Conservation (phyloP, 1,284 basidiomycete genomes). For the Heterobasidion occidentale region DNA sequence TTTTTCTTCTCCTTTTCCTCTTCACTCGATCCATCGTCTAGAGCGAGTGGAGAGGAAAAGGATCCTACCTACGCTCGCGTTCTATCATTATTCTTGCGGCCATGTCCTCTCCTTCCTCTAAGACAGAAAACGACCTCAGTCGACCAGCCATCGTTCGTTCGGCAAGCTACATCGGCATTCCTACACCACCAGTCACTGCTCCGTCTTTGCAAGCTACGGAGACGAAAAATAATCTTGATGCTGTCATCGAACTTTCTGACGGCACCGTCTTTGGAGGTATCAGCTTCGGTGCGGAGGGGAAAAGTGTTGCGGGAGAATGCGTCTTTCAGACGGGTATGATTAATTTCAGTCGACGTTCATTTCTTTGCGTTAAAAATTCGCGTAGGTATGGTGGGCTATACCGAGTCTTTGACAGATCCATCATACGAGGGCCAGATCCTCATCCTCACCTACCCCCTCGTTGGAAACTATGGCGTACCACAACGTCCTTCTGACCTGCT, state of each 20-base stretch:
- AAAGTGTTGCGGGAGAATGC: slow-evolving; percentile 94
- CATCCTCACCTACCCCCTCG: slow-evolving; percentile 92
- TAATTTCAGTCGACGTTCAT: slow-evolving; percentile 1
- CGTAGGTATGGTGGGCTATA: slow-evolving; percentile 97
- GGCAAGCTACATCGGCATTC: slow-evolving; percentile 33
- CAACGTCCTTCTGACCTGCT: slow-evolving; percentile 48
- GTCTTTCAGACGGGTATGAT: slow-evolving; percentile 98
- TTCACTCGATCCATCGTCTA: slow-evolving; percentile 27
- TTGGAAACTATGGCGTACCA: slow-evolving; percentile 99
- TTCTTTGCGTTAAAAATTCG: slow-evolving; percentile 4
- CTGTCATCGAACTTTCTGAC: slow-evolving; percentile 87
- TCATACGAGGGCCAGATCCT: slow-evolving; percentile 99
- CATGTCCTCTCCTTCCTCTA: slow-evolving; percentile 7
- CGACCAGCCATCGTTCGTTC: slow-evolving; percentile 42
- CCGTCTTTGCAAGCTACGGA: slow-evolving; percentile 22
- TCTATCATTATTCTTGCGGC: not conserved
- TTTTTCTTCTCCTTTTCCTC: slow-evolving; percentile 34
- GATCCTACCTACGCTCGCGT: slow-evolving; percentile 11
- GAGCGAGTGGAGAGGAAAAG: slow-evolving; percentile 53
- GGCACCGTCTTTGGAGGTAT: slow-evolving; percentile 86
- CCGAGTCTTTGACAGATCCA: slow-evolving; percentile 97
- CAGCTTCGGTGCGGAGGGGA: slow-evolving; percentile 89
- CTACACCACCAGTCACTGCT: slow-evolving; percentile 46
- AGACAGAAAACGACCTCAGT: slow-evolving; percentile 21
- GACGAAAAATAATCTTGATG: slow-evolving; percentile 28